Base-by-base conservation (phyloP, 352 stramenopile species). In the Phytopythium chamaehyphon region DNA sequence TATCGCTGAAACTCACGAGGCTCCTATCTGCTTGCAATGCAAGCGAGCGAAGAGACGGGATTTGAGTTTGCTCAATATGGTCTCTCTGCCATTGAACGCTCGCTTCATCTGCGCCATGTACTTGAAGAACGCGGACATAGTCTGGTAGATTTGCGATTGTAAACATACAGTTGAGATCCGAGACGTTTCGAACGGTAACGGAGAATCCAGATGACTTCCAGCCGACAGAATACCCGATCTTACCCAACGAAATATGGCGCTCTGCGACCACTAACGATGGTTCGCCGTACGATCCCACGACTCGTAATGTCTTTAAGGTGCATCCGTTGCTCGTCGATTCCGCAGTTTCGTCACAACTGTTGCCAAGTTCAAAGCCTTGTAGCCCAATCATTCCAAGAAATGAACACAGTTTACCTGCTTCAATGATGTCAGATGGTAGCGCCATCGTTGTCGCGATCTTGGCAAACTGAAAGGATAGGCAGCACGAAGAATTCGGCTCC, bases 151-250 rank as follows among this genome's bases (percentile, higher is more conserved):
- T 77, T n/a, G 65, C 63, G 26, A 95, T 53, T 4, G 71, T 65
- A 58, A 93, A 83, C 38, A 66, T 77, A 40, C 82, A 62, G 21
- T 58, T 44, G 5, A 92, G 54, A 12, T 93, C 83, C 7, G 83
- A 90, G 3, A 63, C 53, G 39, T 95, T 95, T 47, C 71, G 79
- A 37, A 94, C 60, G 0, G 55, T 63, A 26, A 94, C 18, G 7
- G 86, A 62, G 55, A 95, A 95, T 15, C 49, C 63, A 0, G 73
- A 86, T 14, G 75, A 74, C 55, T 78, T 80, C 83, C 83, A 93
- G 3, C 79, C 78, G 48, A 88, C 71, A 7, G 71, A 76, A 49
- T 91, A 94, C 2, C 83, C 82, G 52, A 95, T 83, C 51, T 95
- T 95, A 38, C 86, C 86, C 23, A 95, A 59, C 26, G 69, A 70